Evolutionary conservation across 1,284 basidiomycete genomes (phyloP), one percentile per base, ranked within the genome.

Genomic region (Fomitopsis schrenkii): DNA sequence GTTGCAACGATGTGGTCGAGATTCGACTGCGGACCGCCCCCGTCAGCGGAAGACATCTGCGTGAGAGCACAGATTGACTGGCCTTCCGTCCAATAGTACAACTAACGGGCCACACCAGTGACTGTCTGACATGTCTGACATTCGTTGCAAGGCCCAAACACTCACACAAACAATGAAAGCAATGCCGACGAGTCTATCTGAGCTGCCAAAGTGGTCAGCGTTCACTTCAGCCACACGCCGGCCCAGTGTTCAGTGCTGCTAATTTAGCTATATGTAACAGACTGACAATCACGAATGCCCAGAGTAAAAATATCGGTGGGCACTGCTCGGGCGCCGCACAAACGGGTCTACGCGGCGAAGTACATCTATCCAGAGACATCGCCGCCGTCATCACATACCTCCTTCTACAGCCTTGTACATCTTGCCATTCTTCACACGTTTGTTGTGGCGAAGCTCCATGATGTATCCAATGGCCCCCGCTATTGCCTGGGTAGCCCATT

Each of bases 351-450:
- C 15, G 48, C 35, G 42, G 52, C 52, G 22, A 7, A 35, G 28
- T 9, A 19, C 35, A 54, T 54, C 52, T 19, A 22, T 40, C 35
- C 52, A 40, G 3, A 46, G 42, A 30, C 36, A 58, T 46, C 55
- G 33, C 57, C 48, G 56, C 55, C 7, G 41, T 65, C 63, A 68
- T 62, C 79, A 74, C 83, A 85, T 84, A 44, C 83, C 86, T 36
- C 83, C 83, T 67, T 91, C 91, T 4, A 93, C 84, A 17, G 81
- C 78, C 73, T 90, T 91, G 79, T 93, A 93, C 55, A 79, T 74
- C 69, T 90, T 89, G 8, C 86, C 87, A 48, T 85, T 84, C 58
- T 80, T 76, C 48, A 77, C 72, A 61, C 86, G 77, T 63, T 79
- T 79, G 62, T 79, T 79, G 52, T 76, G 76, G 50, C 76, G 77